Base-by-base conservation (phyloP, 306 rosid species). In the Begonia fuchsioides region DNA sequence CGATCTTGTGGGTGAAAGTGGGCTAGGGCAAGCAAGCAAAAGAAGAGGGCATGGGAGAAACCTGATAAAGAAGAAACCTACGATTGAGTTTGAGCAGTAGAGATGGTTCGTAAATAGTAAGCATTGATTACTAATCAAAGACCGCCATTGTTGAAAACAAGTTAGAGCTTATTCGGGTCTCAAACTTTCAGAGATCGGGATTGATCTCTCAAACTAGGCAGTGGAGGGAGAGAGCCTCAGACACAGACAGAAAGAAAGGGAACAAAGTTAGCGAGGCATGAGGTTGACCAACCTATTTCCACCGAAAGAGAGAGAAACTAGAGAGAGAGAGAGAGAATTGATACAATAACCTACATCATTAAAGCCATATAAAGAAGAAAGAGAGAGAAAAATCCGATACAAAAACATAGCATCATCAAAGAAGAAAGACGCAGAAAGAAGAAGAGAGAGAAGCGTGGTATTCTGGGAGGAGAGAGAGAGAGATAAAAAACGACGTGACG, bases 401-500 rank as follows among this genome's bases (percentile, higher is more conserved):
- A 26, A 26, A 4, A 26, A 26, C 35, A 26, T 26, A 26, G 35
- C 35, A 26, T 26, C 35, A 26, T 26, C 35, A 26, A 26, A 26
- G 35, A 26, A 3, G 35, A 26, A 26, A 26, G 35, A 3, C 35
- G 7, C 35, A 5, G 35, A 26, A 26, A 41, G 44, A 16, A 20
- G 19, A 41, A n/a, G 35, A 45, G 15, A 13, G 56, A 67, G 35
- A 51, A 51, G 78, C 86, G 76, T 79, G 87, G 87, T 75, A 79
- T 87, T 87, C 96, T 77, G 94, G 94, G 96, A 74, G 94, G 57
- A 48, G 92, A 76, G 84, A 80, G 48, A 52, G 93, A 10, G 70
- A 87, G 32, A 56, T 67, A 78, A 75, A 87, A 75, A 87, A 75
- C 82, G 96, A 87, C 96, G 79, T 87, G 93, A 82, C 96, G 92